Evolutionary conservation across 306 rosid genomes (phyloP), one percentile per base, ranked within the genome.

Genomic region (Spatholobus suberectus): DNA sequence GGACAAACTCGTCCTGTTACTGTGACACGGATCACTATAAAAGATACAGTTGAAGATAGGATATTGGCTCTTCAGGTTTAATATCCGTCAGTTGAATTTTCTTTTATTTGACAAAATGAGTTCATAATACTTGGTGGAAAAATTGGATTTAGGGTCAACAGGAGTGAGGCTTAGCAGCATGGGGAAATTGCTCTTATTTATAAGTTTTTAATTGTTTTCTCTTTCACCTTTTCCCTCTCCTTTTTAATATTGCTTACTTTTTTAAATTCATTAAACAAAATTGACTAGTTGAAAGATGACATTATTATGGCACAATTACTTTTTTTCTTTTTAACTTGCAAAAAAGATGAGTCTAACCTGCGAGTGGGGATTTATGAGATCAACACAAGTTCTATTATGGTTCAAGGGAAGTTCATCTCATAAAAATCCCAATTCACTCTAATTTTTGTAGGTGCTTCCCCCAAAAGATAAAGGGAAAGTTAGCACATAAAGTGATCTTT

Each of bases 1-100:
- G 99, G 99, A 65, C 99, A 96, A 89, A 96, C 97, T 70, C 98
- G 97, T 62, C 98, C 97, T 55, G 99, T 96, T 76, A 94, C 97
- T 40, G 99, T 96, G 76, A 91, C 98, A 10, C 88, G 97, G 80
- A 85, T 96, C 49, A 96, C 99, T 37, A 87, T 96, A 73, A 94
- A 91, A 81, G 90, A 94, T 83, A 96, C 97, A 5, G 98, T 96
- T 70, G 99, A 96, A 88, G 98, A 96, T 82, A 85, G 99, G 90
- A 96, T 96, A 79, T 78, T 96, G 87, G 89, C 92, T 86, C 97
- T 94, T 47, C 97, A 96, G 99, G 99, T 96, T 79, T 47, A 62
- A 13, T 51, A 44, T 73, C 62, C 49, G 0, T 59, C 54, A n/a
- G 67, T 80, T 74, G 21, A 82, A 14, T 74, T 32, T 72, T 29